Percentiles rank a stretch among this genome's conserved stretches.
phyloP scores from a whole-genome alignment of 75 land plant genomes.

The Adiantum capillusveneris region DNA sequence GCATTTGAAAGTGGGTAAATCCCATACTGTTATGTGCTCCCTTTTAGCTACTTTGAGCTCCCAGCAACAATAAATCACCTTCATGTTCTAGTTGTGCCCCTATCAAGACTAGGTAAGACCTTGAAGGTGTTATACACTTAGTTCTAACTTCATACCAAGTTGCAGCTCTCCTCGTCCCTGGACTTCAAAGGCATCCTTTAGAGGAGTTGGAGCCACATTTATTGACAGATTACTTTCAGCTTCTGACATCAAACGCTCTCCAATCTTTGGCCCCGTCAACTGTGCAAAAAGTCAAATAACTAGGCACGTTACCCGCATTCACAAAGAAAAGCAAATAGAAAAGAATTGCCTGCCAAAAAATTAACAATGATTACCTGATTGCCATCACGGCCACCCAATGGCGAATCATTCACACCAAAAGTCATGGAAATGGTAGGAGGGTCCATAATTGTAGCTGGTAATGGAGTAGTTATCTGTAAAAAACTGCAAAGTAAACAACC shows the following conservation, averaged over 20 bases:
- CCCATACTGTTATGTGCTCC: too few species aligned
- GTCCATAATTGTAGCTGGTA: conserved; percentile 82
- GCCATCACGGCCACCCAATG: conserved; percentile 94
- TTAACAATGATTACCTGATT: conserved; percentile 68
- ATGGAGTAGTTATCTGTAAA: conserved; percentile 53
- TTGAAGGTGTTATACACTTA: too few species aligned
- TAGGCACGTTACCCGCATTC: too few species aligned
- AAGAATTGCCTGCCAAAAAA: too few species aligned
- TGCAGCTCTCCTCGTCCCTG: conserved; percentile 99
- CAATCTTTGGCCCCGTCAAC: conserved; percentile 94
- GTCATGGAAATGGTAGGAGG: conserved; percentile 99
- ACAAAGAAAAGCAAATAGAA: too few species aligned
- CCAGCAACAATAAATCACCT: too few species aligned
- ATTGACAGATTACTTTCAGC: conserved; percentile 92
- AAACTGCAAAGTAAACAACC: too few species aligned
- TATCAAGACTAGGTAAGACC: too few species aligned
- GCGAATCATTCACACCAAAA: conserved; percentile 97
- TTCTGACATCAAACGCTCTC: conserved; percentile 83
- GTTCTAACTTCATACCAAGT: conserved; percentile 80
- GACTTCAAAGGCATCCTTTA: conserved; percentile 91
- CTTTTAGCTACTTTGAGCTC: too few species aligned
- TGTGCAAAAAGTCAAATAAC: conserved; percentile 14
- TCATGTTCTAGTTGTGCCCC: too few species aligned
- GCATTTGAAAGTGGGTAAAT: too few species aligned
- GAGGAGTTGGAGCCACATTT: conserved; percentile 66